Conservation (phyloP, 23 red algal species). For the Chondrus crispus region DNA sequence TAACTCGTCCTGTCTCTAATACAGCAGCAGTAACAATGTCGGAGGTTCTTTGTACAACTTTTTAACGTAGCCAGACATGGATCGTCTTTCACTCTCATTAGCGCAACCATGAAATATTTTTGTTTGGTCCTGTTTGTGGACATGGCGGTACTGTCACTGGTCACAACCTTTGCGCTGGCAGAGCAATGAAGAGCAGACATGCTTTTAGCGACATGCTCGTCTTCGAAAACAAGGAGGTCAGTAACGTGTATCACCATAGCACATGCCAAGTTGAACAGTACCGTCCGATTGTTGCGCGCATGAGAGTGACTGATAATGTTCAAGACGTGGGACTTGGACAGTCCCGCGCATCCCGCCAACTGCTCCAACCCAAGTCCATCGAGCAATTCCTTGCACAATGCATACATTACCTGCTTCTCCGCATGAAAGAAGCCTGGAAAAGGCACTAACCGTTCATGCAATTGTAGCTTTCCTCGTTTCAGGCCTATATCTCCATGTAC, state of each 20-base stretch:
- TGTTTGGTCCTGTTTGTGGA: no score
- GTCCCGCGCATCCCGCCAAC: background rate
- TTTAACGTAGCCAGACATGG: background rate
- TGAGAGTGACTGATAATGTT: background rate
- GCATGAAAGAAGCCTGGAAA: slow-evolving; percentile 15
- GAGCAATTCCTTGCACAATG: background rate
- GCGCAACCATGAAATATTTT: no score
- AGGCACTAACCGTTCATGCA: background rate
- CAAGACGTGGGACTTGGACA: background rate
- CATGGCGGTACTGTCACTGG: no score
- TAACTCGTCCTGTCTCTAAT: background rate
- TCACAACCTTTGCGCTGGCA: no score
- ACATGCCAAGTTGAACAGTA: background rate
- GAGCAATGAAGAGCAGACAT: no score
- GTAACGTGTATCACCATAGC: background rate
- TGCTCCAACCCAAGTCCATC: background rate
- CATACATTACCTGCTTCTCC: background rate
- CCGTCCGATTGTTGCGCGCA: background rate
- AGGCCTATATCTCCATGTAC: no score
- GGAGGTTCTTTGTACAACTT: no score
- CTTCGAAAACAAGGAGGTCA: background rate
- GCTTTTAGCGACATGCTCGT: background rate
- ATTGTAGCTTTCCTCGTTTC: background rate
- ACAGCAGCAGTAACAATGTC: no score
- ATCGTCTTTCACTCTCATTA: background rate